phyloP scores from a whole-genome alignment of 257 asterid species.

The Paraleonurus japonicus region DNA sequence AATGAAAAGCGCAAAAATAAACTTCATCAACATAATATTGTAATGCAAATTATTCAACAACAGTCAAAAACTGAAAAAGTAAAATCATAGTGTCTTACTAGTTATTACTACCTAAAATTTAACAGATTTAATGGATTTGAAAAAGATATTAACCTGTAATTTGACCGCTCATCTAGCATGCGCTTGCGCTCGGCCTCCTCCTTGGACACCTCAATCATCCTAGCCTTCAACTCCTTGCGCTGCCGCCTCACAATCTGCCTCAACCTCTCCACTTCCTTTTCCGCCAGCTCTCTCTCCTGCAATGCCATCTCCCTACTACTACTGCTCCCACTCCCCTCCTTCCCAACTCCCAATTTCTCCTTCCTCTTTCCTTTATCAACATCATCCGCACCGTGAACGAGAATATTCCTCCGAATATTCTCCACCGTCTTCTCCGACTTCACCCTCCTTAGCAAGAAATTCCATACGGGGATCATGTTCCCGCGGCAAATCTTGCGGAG shows the following conservation, averaged over 20 bases:
- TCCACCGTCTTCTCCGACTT: conserved; percentile 97
- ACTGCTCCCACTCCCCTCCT: conserved; percentile 42
- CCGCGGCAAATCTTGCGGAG: conserved; percentile 91
- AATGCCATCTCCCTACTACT: conserved; percentile 79
- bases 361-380: conserved; percentile 53
- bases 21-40: conserved; percentile 2
- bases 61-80: background rate
- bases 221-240: conserved; percentile 87
- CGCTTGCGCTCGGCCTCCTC: conserved; percentile 97
- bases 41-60: background rate
- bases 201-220: conserved; percentile 91
- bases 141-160: conserved; percentile 60
- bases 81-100: background rate
- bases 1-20: conserved; percentile 2
- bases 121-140: background rate
- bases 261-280: conserved; percentile 96
- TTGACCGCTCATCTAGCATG: conserved; percentile 86
- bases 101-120: background rate
- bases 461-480: conserved; percentile 96
- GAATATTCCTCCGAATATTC: conserved; percentile 75
- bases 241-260: conserved; percentile 93
- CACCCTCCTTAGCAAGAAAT: conserved; percentile 68
- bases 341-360: conserved; percentile 47
- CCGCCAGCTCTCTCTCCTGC: conserved; percentile 93
- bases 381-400: conserved; percentile 79